A percentile compares a stretch with the other conserved stretches of the same genome.
These are phyloP conservation scores for Trametes pubescens DNA, from an alignment of 1,284 basidiomycete genomes.

Conservation along the genomic window DNA sequence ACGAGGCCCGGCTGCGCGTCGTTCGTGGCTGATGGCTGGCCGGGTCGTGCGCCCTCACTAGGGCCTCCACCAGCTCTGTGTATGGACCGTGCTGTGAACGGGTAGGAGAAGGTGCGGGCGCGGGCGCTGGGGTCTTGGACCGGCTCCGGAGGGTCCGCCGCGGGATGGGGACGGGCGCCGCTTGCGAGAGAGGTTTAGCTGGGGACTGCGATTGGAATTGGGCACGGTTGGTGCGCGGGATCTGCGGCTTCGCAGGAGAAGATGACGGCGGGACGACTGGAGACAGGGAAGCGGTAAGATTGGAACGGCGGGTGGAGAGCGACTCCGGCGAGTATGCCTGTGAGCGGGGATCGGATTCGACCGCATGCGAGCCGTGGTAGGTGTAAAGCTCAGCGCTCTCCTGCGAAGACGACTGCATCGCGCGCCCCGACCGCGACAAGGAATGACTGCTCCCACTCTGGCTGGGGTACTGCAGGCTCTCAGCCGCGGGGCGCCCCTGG, in stretches of 20 bases:
- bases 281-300: background rate
- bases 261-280: background rate
- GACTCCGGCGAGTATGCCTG: background rate
- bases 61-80: no score
- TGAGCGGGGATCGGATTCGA: slow-evolving; percentile 3
- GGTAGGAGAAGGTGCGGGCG: background rate
- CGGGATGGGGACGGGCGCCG: background rate
- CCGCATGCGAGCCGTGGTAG: slow-evolving; percentile 19
- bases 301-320: background rate
- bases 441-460: background rate
- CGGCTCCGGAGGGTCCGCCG: slow-evolving; percentile 25
- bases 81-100: background rate
- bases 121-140: slow-evolving; percentile 12
- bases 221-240: slow-evolving; percentile 17
- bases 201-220: background rate
- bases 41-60: background rate
- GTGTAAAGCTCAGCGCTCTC: slow-evolving; percentile 1
- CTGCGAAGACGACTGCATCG: slow-evolving; percentile 2
- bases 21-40: slow-evolving; percentile 5
- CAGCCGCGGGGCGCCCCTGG: background rate
- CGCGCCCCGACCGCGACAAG: background rate
- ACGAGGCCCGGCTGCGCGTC: slow-evolving; percentile 23
- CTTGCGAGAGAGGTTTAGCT: background rate
- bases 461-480: slow-evolving; percentile 1
- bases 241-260: slow-evolving; percentile 1